These are phyloP conservation scores for Teratosphaeria nubilosa DNA, from an alignment of 2,329 filamentous ascomycete genomes.

Conservation along the genomic window DNA sequence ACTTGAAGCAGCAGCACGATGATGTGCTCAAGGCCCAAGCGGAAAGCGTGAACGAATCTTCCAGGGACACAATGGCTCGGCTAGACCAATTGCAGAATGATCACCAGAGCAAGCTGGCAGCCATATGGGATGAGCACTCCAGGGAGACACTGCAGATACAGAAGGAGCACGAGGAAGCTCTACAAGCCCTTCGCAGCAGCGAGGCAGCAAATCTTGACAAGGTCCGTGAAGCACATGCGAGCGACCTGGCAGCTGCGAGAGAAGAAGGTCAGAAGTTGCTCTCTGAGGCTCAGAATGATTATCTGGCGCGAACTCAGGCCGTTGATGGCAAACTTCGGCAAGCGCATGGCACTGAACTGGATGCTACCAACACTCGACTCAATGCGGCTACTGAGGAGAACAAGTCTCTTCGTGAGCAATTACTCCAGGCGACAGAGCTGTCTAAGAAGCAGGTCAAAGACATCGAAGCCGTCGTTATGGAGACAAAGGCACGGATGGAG, in stretches of 20 bases:
- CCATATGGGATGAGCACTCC: background rate
- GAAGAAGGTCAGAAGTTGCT: conserved; percentile 6
- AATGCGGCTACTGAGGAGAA: conserved; percentile 4
- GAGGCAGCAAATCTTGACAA: conserved; percentile 2
- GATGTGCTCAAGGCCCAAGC: background rate
- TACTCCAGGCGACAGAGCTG: background rate
- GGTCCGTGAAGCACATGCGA: conserved; percentile 3
- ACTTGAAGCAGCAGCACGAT: background rate
- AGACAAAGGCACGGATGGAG: background rate
- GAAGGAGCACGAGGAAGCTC: conserved; percentile 5
- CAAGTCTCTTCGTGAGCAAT: background rate
- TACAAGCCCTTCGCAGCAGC: conserved; percentile 1
- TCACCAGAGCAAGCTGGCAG: background rate
- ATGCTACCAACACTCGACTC: conserved; percentile 4
- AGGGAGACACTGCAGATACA: conserved; percentile 2
- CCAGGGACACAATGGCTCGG: background rate
- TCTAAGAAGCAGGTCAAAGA: background rate
- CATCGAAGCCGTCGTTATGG: background rate
- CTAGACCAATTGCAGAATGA: background rate
- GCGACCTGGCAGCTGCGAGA: conserved; percentile 4
- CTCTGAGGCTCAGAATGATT: background rate
- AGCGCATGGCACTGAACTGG: conserved; percentile 2
- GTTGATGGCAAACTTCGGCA: conserved; percentile 5
- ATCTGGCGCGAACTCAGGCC: conserved; percentile 3
- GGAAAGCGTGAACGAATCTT: background rate